Percentiles rank a stretch among this genome's conserved stretches.
Conservation (phyloP, 257 asterid species). For the Avicennia marina region DNA sequence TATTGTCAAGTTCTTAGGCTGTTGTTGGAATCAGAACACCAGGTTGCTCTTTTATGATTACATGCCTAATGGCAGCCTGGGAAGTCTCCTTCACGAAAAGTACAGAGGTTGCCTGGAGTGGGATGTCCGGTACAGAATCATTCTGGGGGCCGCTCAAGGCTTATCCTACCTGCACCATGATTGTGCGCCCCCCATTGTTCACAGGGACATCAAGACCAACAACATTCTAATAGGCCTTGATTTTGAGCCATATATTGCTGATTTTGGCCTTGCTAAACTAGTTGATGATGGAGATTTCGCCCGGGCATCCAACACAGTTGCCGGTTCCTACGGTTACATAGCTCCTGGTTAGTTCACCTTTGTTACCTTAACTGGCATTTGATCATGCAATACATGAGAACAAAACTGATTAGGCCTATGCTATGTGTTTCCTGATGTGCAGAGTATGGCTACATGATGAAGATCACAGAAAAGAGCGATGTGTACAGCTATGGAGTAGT, state of each 20-base stretch:
- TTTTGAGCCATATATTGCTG: conserved; percentile 84
- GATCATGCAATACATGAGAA: background rate
- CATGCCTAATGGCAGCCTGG: conserved; percentile 88
- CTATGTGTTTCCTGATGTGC: conserved; percentile 1
- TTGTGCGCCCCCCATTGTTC: conserved; percentile 77
- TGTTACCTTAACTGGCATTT: background rate
- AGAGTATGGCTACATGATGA: conserved; percentile 86
- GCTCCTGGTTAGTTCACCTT: conserved; percentile 63
- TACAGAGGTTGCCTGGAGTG: conserved; percentile 64
- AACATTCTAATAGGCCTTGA: conserved; percentile 74
- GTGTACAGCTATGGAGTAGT: conserved; percentile 86
- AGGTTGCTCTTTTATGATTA: conserved; percentile 80
- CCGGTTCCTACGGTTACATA: conserved; percentile 85
- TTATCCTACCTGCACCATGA: conserved; percentile 81
- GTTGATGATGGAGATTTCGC: conserved; percentile 62
- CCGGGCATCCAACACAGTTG: conserved; percentile 65
- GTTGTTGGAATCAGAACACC: conserved; percentile 73
- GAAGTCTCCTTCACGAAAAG: conserved; percentile 62
- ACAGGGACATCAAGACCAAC: conserved; percentile 81
- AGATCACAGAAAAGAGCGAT: conserved; percentile 81
- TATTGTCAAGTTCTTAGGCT: conserved; percentile 75
- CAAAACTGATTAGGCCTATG: too few relatives aligned
- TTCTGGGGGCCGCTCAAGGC: conserved; percentile 80
- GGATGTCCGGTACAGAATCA: conserved; percentile 67
- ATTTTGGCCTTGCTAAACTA: conserved; percentile 81